Conservation (phyloP, 805 yeast genomes). For the Teunomyces barrocoloradensis region DNA sequence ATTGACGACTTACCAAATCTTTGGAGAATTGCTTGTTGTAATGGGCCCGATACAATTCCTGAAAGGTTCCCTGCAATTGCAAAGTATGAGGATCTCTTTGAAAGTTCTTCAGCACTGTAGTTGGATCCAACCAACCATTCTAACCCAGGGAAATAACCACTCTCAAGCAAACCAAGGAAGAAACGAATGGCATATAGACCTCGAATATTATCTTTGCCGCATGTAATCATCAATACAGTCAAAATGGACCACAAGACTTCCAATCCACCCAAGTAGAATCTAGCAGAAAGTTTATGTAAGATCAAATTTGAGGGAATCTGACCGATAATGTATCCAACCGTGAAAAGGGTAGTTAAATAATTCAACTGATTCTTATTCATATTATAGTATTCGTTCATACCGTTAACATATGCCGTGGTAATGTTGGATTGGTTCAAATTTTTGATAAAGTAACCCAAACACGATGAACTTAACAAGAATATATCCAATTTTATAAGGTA, state of each 20-base stretch:
- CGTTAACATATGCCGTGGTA: constrained; percentile 46
- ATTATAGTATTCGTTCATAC: constrained; percentile 42
- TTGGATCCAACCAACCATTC: constrained; percentile 29
- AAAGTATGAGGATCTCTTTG: constrained; percentile 36
- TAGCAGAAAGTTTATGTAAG: constrained; percentile 40
- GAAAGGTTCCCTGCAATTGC: constrained; percentile 35
- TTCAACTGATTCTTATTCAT: constrained; percentile 46
- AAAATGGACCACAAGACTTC: constrained; percentile 46
- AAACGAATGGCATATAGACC: constrained; percentile 34
- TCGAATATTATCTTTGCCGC: constrained; percentile 17
- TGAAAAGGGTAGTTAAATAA: constrained; percentile 42
- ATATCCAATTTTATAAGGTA: constrained; percentile 34
- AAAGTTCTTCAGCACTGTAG: constrained; percentile 31
- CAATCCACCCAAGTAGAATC: constrained; percentile 42
- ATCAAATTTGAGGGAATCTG: constrained; percentile 49
- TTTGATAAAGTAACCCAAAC: constrained; percentile 51
- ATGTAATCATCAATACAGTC: constrained; percentile 35
- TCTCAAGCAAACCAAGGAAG: constrained; percentile 44
- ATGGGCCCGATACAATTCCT: constrained; percentile 35
- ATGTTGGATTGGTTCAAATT: constrained; percentile 42
- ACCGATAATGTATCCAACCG: constrained; percentile 52
- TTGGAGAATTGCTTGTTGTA: constrained; percentile 28
- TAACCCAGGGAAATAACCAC: constrained; percentile 56
- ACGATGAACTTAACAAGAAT: constrained; percentile 36
- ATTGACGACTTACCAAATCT: constrained; percentile 14